Base-by-base conservation (phyloP, 2,329 filamentous ascomycete genomes). In the Pseudogymnoascus destructans region DNA sequence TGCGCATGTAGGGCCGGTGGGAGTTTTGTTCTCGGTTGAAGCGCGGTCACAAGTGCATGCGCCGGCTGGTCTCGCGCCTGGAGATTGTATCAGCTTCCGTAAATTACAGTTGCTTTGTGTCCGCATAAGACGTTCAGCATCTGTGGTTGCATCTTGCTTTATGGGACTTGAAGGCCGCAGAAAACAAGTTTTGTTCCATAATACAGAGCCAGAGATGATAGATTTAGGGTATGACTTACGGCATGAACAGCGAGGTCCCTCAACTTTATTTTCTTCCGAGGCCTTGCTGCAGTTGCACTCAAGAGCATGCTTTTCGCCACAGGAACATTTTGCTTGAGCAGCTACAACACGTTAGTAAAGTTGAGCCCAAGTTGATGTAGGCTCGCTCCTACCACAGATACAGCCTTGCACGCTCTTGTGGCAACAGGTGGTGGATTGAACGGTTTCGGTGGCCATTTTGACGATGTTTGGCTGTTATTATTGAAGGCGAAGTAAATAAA, bases 251-350 rank as follows among this genome's bases (percentile, higher is more conserved):
- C 88, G 79, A 36, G 87, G 78, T 5, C 89, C 89, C 5, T 76
- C 71, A 59, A 88, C 70, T 38, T 74, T 74, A 77, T 96, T 96
- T 78, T 96, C 91, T 13, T 76, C 73, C 3, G 78, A 63, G 3
- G 90, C 80, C 72, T 89, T 91, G 67, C 82, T 82, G 75, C 92
- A 96, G 62, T 77, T 86, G 81, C 92, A 97, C 71, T 91, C 79
- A 55, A 95, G 82, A 55, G 92, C 92, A 3, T 84, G 81, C 70
- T 93, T 80, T 77, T 95, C 84, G 69, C 92, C 92, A 71, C 92
- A 97, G 13, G 89, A 95, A 81, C 90, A 95, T 61, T 77, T 85
- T 7, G 82, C 82, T 72, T 85, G 77, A 66, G 81, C 72, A 65
- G 81, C 82, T 81, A 56, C 9, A 52, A 25, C 17, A 35, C 52